Conservation (phyloP, 306 rosid species). For the Argentina anserina region DNA sequence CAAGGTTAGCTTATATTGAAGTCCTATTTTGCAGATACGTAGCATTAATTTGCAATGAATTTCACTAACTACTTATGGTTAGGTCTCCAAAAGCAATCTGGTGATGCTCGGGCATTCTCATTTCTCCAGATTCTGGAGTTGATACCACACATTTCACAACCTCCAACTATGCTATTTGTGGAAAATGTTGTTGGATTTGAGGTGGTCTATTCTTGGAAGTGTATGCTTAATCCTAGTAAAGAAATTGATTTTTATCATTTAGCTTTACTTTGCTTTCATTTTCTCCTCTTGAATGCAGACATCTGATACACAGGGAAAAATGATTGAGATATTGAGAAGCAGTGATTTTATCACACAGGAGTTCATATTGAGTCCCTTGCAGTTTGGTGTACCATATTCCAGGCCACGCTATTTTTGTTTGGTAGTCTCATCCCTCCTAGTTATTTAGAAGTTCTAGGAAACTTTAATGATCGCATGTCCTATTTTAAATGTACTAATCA, state of each 20-base stretch:
- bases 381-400: conserved; percentile 93
- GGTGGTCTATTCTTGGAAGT: conserved; percentile 60
- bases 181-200: conserved; percentile 98
- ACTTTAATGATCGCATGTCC: neutral
- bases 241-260: neutral
- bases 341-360: conserved; percentile 43
- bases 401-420: conserved; percentile 96
- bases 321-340: conserved; percentile 46
- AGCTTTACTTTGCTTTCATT: neutral
- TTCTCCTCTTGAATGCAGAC: conserved; percentile 44
- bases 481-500: neutral
- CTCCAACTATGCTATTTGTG: conserved; percentile 78
- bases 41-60: conserved; percentile 15
- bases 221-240: conserved; percentile 9
- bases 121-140: conserved; percentile 93
- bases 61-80: conserved; percentile 31
- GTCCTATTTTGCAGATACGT: conserved; percentile 5
- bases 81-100: conserved; percentile 93
- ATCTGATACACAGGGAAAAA: conserved; percentile 72
- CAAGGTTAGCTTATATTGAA: conserved; percentile 49
- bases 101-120: conserved; percentile 88
- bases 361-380: conserved; percentile 87
- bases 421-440: conserved; percentile 43
- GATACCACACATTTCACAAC: conserved; percentile 49
- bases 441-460: conserved; percentile 11